Percentiles rank a stretch among this genome's conserved stretches.
phyloP scores from a whole-genome alignment of 768 basidiomycete species.

The Termitomyces sp. region DNA sequence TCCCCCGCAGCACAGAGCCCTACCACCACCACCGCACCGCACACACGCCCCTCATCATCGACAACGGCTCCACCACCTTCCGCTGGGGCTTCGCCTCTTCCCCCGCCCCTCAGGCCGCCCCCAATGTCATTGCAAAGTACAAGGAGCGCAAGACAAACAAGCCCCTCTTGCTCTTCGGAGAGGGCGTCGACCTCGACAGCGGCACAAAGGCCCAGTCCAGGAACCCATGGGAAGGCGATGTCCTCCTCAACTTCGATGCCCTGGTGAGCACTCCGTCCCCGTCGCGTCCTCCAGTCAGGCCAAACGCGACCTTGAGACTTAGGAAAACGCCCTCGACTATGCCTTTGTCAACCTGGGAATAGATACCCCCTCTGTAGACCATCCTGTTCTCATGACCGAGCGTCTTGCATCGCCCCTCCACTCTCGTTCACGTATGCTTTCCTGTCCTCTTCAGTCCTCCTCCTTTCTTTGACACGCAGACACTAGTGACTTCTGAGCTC shows the following conservation, averaged over 20 bases:
- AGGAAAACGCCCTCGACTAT: slow-evolving; percentile 96
- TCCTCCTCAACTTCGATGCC: slow-evolving; percentile 87
- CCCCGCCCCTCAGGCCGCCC: slow-evolving; percentile 49
- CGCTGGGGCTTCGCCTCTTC: slow-evolving; percentile 81
- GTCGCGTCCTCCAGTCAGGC: not conserved
- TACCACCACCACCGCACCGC: slow-evolving; percentile 50
- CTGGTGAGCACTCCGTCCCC: slow-evolving; percentile 57
- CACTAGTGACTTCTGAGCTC: slow-evolving; percentile 87
- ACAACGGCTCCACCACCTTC: slow-evolving; percentile 82
- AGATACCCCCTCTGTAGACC: slow-evolving; percentile 68
- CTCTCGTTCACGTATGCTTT: slow-evolving; percentile 73
- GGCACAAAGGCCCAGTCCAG: slow-evolving; percentile 75
- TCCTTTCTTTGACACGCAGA: not conserved
- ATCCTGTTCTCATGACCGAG: slow-evolving; percentile 94
- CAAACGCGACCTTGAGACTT: slow-evolving; percentile 27
- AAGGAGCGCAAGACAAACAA: slow-evolving; percentile 85
- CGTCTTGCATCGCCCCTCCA: slow-evolving; percentile 84
- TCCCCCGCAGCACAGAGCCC: slow-evolving; percentile 30
- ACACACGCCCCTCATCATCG: slow-evolving; percentile 72
- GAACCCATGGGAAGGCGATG: slow-evolving; percentile 92
- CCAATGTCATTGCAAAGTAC: slow-evolving; percentile 81
- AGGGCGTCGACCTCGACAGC: slow-evolving; percentile 83
- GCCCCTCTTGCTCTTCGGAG: slow-evolving; percentile 83
- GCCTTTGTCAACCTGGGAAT: slow-evolving; percentile 86
- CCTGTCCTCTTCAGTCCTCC: not conserved